Percentiles rank a stretch among this genome's conserved stretches.
phyloP scores from a whole-genome alignment of 2,329 filamentous ascomycete species.

The Coleophoma eucalyptorum region DNA sequence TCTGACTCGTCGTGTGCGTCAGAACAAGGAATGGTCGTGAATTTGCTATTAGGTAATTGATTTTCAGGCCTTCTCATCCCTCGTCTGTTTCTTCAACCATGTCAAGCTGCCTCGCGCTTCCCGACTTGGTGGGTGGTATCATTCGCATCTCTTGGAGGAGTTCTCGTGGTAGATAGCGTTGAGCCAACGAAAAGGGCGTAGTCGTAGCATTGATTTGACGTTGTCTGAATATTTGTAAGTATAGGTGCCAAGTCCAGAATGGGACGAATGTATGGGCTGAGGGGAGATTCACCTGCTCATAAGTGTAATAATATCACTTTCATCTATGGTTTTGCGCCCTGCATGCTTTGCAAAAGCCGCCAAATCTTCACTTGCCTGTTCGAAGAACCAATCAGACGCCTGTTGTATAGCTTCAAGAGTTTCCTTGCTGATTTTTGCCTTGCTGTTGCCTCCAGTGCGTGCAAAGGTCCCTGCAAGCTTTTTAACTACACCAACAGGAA shows the following conservation, averaged over 20 bases:
- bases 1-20: conserved; percentile 67
- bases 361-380: conserved; percentile 79
- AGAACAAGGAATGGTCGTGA: conserved; percentile 69
- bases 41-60: conserved; percentile 13
- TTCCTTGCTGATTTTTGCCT: conserved; percentile 68
- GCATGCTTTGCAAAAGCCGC: conserved; percentile 78
- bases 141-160: conserved; percentile 79
- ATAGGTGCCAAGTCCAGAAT: conserved; percentile 9
- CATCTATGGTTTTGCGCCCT: conserved; percentile 79
- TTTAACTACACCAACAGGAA: conserved; percentile 73
- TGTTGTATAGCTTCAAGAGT: conserved; percentile 72
- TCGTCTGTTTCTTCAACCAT: conserved; percentile 37
- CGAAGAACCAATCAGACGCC: conserved; percentile 88
- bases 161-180: conserved; percentile 77
- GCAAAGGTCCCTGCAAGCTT: conserved; percentile 68
- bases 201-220: conserved; percentile 66
- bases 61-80: conserved; percentile 17
- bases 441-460: conserved; percentile 60
- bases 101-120: conserved; percentile 31
- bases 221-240: conserved; percentile 56
- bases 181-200: conserved; percentile 83
- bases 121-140: conserved; percentile 50
- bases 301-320: conserved; percentile 75
- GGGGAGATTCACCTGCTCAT: conserved; percentile 69
- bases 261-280: neutral